Conservation (phyloP, 2,329 filamentous ascomycete species). For the Allantophomopsis cytisporea region DNA sequence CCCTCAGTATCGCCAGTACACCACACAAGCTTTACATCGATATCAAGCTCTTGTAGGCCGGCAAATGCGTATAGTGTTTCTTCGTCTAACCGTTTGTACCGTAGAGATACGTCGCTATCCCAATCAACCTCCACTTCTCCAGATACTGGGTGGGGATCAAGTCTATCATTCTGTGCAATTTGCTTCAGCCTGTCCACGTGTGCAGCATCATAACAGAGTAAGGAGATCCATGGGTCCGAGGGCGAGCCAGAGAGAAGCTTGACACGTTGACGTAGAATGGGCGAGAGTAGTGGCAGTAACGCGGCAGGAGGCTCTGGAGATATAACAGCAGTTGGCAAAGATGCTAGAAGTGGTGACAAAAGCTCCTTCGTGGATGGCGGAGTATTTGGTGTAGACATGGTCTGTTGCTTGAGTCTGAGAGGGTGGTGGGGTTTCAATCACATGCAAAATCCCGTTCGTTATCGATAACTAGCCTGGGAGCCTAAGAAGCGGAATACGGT, state of each 20-base stretch:
- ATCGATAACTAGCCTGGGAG: too few relatives aligned
- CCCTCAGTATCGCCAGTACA: conserved; percentile 44
- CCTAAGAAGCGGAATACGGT: too few relatives aligned
- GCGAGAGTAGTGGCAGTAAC: conserved; percentile 46
- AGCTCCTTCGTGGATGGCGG: conserved; percentile 33
- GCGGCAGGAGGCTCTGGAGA: conserved; percentile 41
- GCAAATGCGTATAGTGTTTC: conserved; percentile 64
- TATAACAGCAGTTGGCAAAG: conserved; percentile 42
- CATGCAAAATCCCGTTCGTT: background rate
- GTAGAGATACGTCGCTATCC: conserved; percentile 49
- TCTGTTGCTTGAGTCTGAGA: background rate
- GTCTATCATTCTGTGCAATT: conserved; percentile 43
- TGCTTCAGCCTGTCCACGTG: conserved; percentile 41
- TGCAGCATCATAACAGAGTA: conserved; percentile 53
- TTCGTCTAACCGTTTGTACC: conserved; percentile 56
- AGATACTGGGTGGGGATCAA: conserved; percentile 72
- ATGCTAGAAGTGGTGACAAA: conserved; percentile 42
- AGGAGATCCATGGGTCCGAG: conserved; percentile 57
- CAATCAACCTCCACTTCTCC: conserved; percentile 63
- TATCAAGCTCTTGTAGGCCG: conserved; percentile 42
- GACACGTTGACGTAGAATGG: conserved; percentile 52
- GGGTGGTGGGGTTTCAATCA: background rate
- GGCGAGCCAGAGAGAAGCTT: conserved; percentile 47
- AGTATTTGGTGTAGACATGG: conserved; percentile 15
- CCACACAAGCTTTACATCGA: conserved; percentile 56